Evolutionary conservation across 2,329 filamentous ascomycete genomes (phyloP).

Genomic region (Moelleriella libera): DNA sequence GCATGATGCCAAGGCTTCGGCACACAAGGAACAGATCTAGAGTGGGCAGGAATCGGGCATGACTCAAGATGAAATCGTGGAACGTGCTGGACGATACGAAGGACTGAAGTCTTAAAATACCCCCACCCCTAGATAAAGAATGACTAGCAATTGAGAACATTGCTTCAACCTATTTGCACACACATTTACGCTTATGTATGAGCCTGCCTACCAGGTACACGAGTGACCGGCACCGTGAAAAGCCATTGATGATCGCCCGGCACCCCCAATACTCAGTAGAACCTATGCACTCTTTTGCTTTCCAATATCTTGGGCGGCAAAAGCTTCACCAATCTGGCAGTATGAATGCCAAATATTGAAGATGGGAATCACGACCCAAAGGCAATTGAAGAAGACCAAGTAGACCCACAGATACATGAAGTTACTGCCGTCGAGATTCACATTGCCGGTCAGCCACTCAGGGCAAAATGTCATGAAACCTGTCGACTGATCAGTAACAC

Average conservation of each 20-base stretch:
- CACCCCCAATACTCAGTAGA: too few species aligned
- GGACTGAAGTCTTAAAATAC: constrained; percentile 1
- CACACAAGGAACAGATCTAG: constrained; percentile 27
- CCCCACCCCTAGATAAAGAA: constrained; percentile 4
- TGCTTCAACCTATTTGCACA: not conserved
- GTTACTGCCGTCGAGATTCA: constrained; percentile 50
- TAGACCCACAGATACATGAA: constrained; percentile 58
- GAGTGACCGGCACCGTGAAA: too few species aligned
- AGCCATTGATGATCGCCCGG: too few species aligned
- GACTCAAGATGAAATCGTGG: not conserved
- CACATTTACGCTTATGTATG: not conserved
- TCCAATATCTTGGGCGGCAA: constrained; percentile 17
- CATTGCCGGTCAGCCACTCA: constrained; percentile 49
- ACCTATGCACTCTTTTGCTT: not conserved
- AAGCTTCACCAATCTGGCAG: constrained; percentile 39
- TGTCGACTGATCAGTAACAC: constrained; percentile 9
- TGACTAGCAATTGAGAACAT: not conserved
- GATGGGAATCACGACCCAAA: constrained; percentile 51
- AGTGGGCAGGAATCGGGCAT: not conserved
- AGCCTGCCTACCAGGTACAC: not conserved
- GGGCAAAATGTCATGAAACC: constrained; percentile 60
- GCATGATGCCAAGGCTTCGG: constrained; percentile 24
- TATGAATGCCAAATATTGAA: constrained; percentile 43
- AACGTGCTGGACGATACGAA: not conserved
- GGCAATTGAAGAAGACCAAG: constrained; percentile 52